Evolutionary conservation across 2,329 filamentous ascomycete genomes (phyloP).

Genomic region (Gnomoniopsis sp.): DNA sequence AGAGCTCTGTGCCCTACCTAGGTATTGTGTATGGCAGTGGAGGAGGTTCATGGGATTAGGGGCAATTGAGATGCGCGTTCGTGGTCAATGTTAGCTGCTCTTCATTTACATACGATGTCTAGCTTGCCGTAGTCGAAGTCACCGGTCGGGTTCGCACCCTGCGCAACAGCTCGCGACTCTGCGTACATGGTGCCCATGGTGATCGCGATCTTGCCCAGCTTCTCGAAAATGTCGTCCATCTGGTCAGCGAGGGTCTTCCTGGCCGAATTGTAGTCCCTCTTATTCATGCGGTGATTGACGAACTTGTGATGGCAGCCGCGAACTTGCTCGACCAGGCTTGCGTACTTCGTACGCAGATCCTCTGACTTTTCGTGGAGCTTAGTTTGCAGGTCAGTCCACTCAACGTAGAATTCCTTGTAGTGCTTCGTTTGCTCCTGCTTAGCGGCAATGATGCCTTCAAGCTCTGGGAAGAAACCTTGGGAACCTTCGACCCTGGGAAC

Average conservation of each 20-base stretch:
- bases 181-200: not conserved
- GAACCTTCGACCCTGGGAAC: not conserved
- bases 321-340: not conserved
- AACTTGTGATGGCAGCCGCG: not conserved
- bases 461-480: not conserved
- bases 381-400: not conserved
- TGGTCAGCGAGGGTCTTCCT: not conserved
- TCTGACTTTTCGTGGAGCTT: not conserved
- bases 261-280: not conserved
- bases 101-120: not conserved
- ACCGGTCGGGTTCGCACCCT: not conserved
- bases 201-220: not conserved
- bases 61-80: too few species aligned
- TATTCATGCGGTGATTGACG: not conserved
- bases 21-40: too few species aligned
- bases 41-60: not conserved
- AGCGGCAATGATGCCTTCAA: not conserved
- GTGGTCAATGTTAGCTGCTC: not conserved
- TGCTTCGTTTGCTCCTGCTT: not conserved
- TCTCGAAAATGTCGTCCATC: not conserved
- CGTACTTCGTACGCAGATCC: not conserved
- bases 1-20: not conserved
- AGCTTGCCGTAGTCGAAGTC: not conserved
- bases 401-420: not conserved
- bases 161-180: not conserved